phyloP scores from a whole-genome alignment of 148 eudicot species.

The Camellia sinensis region DNA sequence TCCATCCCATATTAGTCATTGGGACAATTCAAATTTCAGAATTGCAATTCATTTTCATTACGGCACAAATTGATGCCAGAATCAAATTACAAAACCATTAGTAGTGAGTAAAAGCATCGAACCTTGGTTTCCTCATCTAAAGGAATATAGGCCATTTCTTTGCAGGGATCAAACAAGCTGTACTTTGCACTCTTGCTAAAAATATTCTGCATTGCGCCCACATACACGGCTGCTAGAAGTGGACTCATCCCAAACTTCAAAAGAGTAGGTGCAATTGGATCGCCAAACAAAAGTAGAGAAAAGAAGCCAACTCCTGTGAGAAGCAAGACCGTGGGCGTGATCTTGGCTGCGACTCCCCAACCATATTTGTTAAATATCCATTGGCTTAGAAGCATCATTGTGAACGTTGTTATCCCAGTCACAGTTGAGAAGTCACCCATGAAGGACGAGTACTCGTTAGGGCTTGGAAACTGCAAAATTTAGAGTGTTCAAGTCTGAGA shows the following conservation, averaged over 20 bases:
- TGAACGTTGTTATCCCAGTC: constrained; percentile 88
- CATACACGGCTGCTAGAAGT: constrained; percentile 94
- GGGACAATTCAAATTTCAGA: neutral
- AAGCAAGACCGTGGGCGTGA: constrained; percentile 93
- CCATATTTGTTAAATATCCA: constrained; percentile 94
- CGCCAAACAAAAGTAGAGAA: constrained; percentile 82
- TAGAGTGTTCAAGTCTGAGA: neutral
- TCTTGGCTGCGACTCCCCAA: constrained; percentile 96
- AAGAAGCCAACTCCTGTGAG: constrained; percentile 92
- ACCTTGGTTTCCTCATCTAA: constrained; percentile 99
- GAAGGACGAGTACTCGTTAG: constrained; percentile 93
- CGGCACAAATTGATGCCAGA: neutral
- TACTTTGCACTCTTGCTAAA: constrained; percentile 99
- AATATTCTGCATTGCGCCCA: constrained; percentile 96
- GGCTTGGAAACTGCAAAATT: constrained; percentile 81
- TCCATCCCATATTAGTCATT: neutral
- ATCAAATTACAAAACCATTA: neutral
- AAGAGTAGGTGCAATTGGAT: constrained; percentile 61
- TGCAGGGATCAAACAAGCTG: constrained; percentile 98
- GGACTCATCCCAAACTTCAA: constrained; percentile 87
- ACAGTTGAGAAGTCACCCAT: constrained; percentile 99
- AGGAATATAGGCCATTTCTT: constrained; percentile 99
- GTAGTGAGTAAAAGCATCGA: neutral
- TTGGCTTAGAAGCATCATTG: constrained; percentile 95
- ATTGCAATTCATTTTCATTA: neutral